Conservation (phyloP, 2,329 filamentous ascomycete species). For the Stagonosporopsis cucurbitacearum region DNA sequence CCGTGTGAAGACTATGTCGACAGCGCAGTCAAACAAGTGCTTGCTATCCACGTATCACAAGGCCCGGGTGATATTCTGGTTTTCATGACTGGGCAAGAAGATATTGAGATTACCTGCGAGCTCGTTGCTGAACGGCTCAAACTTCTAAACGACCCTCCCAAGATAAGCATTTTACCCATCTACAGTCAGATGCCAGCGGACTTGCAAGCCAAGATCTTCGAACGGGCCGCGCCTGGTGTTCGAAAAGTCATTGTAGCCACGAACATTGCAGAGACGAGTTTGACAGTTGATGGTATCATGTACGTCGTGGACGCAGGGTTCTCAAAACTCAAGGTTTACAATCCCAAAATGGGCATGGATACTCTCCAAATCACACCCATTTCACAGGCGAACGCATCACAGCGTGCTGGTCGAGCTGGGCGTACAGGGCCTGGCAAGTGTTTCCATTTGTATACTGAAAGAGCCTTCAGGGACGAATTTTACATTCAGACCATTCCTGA, state of each 20-base stretch:
- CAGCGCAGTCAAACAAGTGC: conserved; percentile 91
- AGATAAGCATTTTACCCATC: conserved; percentile 92
- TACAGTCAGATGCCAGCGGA: conserved; percentile 99
- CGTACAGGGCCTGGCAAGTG: conserved; percentile 95
- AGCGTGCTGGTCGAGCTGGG: conserved; percentile 91
- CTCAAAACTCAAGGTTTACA: conserved; percentile 98
- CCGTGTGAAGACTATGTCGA: conserved; percentile 98
- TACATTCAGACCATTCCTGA: conserved; percentile 98
- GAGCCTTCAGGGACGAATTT: conserved; percentile 93
- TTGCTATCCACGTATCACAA: conserved; percentile 96
- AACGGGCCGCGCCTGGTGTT: conserved; percentile 85
- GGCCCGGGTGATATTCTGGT: conserved; percentile 91
- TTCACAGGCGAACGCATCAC: conserved; percentile 93
- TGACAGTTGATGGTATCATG: conserved; percentile 99
- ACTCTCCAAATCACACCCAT: conserved; percentile 97
- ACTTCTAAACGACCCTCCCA: conserved; percentile 90
- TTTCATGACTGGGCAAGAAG: conserved; percentile 99
- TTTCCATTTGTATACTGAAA: conserved; percentile 91
- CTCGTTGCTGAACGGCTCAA: conserved; percentile 85
- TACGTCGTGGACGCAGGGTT: conserved; percentile 97
- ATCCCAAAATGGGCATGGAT: conserved; percentile 99
- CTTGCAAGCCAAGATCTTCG: conserved; percentile 96
- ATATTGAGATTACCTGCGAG: conserved; percentile 97
- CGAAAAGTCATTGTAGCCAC: conserved; percentile 98
- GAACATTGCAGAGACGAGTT: conserved; percentile 96